Conservation (phyloP, 495 filamentous ascomycete genomes). For the Astrothelium subdiscretum region DNA sequence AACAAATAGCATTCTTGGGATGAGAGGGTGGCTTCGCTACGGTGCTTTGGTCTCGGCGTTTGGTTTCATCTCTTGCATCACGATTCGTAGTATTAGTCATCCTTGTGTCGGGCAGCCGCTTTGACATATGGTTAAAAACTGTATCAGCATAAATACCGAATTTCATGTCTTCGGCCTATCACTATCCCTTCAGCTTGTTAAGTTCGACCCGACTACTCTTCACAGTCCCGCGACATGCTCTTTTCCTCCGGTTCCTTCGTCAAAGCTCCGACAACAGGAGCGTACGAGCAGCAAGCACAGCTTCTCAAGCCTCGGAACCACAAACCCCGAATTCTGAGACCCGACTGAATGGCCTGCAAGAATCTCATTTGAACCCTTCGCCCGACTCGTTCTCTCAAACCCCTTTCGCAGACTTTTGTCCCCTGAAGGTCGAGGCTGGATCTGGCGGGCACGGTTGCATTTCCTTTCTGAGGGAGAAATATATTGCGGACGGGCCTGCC, state of each 20-base stretch:
- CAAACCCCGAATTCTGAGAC: neutral
- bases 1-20: too few relatives aligned
- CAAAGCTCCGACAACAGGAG: neutral
- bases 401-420: conserved; percentile 77
- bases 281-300: neutral
- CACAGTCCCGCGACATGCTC: neutral
- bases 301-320: conserved; percentile 5
- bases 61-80: too few relatives aligned
- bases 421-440: conserved; percentile 62
- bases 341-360: conserved; percentile 10
- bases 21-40: too few relatives aligned
- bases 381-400: conserved; percentile 73
- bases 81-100: too few relatives aligned
- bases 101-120: neutral
- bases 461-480: conserved; percentile 85
- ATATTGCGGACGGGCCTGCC: conserved; percentile 74
- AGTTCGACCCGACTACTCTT: neutral
- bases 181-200: neutral
- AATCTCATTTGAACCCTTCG: conserved; percentile 59
- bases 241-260: neutral
- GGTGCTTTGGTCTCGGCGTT: too few relatives aligned
- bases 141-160: neutral
- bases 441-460: conserved; percentile 83
- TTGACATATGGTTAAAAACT: neutral
- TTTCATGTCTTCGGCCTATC: neutral